phyloP scores from a whole-genome alignment of 352 stramenopile species.

The Phytophthora pistaciae region DNA sequence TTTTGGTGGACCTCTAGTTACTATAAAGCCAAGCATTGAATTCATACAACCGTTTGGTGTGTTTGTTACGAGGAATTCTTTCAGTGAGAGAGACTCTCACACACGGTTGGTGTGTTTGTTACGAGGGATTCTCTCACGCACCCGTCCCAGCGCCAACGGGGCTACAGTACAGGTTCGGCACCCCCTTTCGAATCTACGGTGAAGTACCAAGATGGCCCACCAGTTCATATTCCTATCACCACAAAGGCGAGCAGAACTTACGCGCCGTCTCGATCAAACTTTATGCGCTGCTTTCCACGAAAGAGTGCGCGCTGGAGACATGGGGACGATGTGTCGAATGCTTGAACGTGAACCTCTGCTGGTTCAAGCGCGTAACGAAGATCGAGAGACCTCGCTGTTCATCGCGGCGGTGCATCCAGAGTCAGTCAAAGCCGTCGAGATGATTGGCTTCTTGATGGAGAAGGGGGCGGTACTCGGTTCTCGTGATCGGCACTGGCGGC shows the following conservation, averaged over 20 bases:
- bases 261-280: not conserved
- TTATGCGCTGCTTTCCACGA: not conserved
- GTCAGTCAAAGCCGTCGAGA: not conserved
- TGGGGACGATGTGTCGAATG: not conserved
- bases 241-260: not conserved
- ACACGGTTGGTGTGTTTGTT: too few species aligned
- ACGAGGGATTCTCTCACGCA: too few species aligned
- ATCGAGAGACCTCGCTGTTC: slow-evolving; percentile 14
- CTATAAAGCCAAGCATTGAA: slow-evolving; percentile 17
- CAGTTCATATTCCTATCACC: not conserved
- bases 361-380: slow-evolving; percentile 5
- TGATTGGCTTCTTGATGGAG: slow-evolving; percentile 12
- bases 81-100: too few species aligned
- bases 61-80: too few species aligned
- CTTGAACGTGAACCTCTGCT: slow-evolving; percentile 3
- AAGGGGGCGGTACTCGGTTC: slow-evolving; percentile 12
- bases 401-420: slow-evolving; percentile 9
- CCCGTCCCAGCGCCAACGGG: too few species aligned
- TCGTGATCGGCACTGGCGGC: not conserved
- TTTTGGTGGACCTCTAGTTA: not conserved
- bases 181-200: not conserved
- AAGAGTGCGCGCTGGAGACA: not conserved
- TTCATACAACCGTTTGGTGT: too few species aligned
- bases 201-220: not conserved
- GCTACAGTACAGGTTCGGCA: too few species aligned